Evolutionary conservation across 1,139 yeast genomes (phyloP).

Genomic region (Pichia sp.): DNA sequence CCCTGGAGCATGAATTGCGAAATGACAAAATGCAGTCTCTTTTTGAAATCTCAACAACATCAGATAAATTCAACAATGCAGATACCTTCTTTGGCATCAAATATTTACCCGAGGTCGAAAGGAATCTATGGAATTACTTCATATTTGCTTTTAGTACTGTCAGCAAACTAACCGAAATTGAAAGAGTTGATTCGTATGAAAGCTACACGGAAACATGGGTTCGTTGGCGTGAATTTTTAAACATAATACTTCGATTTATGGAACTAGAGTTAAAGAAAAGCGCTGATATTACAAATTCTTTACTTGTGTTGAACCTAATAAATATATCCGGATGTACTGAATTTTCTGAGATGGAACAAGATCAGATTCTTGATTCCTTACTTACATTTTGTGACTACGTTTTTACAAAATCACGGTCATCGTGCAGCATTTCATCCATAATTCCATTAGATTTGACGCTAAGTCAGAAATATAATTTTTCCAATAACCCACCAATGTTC

Average conservation of each 20-base stretch:
- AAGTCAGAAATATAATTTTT: constrained; percentile 9
- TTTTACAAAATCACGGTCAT: constrained; percentile 2
- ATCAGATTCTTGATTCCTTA: constrained; percentile 7
- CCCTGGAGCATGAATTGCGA: constrained; percentile 1
- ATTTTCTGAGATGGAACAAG: neutral
- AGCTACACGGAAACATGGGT: constrained; percentile 12
- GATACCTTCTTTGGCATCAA: constrained; percentile 11
- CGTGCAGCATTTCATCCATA: neutral
- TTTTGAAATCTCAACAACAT: constrained; percentile 13
- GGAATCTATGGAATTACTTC: constrained; percentile 18
- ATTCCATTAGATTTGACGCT: constrained; percentile 12
- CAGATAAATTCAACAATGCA: constrained; percentile 7
- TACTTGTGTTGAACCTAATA: constrained; percentile 8
- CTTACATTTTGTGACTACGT: constrained; percentile 1
- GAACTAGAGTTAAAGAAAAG: constrained; percentile 7
- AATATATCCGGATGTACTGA: neutral
- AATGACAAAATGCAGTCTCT: constrained; percentile 11
- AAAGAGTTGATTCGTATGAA: constrained; percentile 11
- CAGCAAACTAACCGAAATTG: constrained; percentile 11
- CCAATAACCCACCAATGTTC: constrained; percentile 8
- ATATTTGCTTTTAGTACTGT: constrained; percentile 18
- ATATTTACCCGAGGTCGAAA: constrained; percentile 8
- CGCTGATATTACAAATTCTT: neutral
- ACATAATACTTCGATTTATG: constrained; percentile 8
- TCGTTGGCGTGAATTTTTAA: constrained; percentile 18